phyloP scores from a whole-genome alignment of 192 early-diverging fungal species.

The Gryganskiella cystojenkinii region DNA sequence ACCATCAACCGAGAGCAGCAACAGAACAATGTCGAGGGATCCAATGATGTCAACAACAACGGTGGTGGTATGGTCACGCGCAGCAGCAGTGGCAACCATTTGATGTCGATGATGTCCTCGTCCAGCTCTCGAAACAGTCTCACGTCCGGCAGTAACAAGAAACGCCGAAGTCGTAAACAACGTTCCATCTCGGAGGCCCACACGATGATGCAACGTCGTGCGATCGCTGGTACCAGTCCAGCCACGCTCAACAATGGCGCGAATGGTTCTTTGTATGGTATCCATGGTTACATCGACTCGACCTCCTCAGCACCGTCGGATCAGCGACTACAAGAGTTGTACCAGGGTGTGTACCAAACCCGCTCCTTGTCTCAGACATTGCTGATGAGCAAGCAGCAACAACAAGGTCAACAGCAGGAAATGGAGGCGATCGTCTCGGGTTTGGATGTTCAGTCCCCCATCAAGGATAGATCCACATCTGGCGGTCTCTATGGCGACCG shows the following conservation, averaged over 20 bases:
- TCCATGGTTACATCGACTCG: no score
- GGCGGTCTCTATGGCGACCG: conserved; percentile 10
- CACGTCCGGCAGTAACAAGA: background rate
- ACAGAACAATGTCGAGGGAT: background rate
- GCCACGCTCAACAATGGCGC: background rate
- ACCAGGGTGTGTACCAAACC: conserved; percentile 13
- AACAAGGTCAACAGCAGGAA: background rate
- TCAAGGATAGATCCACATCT: background rate
- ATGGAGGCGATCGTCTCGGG: conserved; percentile 9
- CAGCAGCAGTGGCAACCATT: background rate
- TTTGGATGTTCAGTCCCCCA: background rate
- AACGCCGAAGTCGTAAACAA: conserved; percentile 5
- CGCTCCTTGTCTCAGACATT: conserved; percentile 4
- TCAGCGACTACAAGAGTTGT: conserved; percentile 5
- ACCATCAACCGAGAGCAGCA: background rate
- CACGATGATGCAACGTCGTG: background rate
- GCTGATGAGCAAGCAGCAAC: conserved; percentile 4
- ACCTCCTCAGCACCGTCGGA: background rate
- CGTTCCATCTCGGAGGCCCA: conserved; percentile 6
- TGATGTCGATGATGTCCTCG: background rate
- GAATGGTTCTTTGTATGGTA: background rate
- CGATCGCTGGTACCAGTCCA: conserved; percentile 1
- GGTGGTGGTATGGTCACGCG: conserved; percentile 12
- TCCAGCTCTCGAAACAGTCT: background rate
- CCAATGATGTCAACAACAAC: no score